Conservation (phyloP, 306 rosid genomes). For the Cicer arietinum region DNA sequence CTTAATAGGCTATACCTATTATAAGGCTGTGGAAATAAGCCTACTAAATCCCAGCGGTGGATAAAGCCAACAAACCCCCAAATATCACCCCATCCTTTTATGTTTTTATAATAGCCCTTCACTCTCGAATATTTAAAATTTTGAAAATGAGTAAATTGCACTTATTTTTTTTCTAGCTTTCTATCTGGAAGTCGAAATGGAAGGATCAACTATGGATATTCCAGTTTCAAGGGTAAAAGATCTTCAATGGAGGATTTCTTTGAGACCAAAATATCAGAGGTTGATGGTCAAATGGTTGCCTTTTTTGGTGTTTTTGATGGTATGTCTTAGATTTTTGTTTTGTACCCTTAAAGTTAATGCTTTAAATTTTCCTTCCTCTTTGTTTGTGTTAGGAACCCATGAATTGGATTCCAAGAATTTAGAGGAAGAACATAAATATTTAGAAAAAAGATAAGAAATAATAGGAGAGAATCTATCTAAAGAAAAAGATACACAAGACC, state of each 20-base stretch:
- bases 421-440: no score
- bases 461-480: no score
- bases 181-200: constrained; percentile 66
- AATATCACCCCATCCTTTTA: not conserved
- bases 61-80: not conserved
- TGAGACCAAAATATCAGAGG: constrained; percentile 75
- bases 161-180: constrained; percentile 51
- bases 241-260: constrained; percentile 94
- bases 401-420: no score
- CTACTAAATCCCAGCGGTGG: not conserved
- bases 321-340: constrained; percentile 45
- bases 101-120: constrained; percentile 15
- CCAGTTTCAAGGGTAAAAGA: constrained; percentile 91
- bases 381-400: not conserved
- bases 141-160: constrained; percentile 29
- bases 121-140: constrained; percentile 33
- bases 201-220: constrained; percentile 87
- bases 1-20: not conserved
- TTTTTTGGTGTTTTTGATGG: constrained; percentile 97
- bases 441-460: no score
- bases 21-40: not conserved
- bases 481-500: no score
- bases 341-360: constrained; percentile 25
- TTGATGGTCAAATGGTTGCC: constrained; percentile 87
- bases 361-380: not conserved